Evolutionary conservation across 2,329 filamentous ascomycete genomes (phyloP).

Genomic region (Trichoderma sp.): DNA sequence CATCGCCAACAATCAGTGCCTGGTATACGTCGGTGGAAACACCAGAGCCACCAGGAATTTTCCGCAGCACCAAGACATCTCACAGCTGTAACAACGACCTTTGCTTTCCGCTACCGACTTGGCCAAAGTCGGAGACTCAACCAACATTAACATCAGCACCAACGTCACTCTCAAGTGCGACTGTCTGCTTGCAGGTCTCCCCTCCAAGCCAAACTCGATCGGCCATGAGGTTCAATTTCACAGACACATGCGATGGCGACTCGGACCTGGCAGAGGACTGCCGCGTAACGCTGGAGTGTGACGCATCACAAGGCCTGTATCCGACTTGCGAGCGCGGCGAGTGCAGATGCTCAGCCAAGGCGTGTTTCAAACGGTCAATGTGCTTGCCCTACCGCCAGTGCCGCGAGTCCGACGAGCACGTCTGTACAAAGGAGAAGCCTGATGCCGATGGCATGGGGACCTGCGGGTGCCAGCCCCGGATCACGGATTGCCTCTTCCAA

Average conservation of each 20-base stretch:
- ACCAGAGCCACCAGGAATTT: too few species aligned
- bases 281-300: conserved; percentile 25
- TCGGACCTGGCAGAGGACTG: conserved; percentile 24
- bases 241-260: conserved; percentile 8
- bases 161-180: neutral
- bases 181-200: neutral
- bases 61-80: neutral
- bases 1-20: neutral
- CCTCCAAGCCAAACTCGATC: neutral
- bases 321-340: conserved; percentile 23
- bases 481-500: conserved; percentile 13
- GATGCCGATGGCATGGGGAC: neutral
- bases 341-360: conserved; percentile 22
- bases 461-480: conserved; percentile 16
- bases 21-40: neutral
- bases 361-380: conserved; percentile 14
- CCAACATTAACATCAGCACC: neutral
- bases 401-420: conserved; percentile 18
- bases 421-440: neutral
- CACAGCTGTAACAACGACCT: neutral
- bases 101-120: neutral
- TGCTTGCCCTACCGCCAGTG: conserved; percentile 22
- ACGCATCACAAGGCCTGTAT: neutral
- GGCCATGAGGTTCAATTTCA: conserved; percentile 13
- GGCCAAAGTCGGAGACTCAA: neutral